phyloP scores from a whole-genome alignment of 495 filamentous ascomycete genomes.

The Glonium stellatum region DNA sequence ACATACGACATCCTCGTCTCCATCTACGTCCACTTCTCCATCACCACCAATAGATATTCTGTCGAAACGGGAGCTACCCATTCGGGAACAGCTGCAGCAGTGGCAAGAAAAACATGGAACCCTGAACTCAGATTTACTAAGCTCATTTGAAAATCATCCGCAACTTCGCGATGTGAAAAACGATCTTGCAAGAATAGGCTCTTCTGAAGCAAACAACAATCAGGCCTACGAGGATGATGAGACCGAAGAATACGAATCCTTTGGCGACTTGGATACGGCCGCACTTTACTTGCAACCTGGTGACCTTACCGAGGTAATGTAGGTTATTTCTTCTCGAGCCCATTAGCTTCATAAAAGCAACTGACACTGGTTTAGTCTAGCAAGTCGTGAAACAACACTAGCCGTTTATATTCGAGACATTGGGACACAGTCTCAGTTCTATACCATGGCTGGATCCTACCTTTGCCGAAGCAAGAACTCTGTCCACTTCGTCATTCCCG shows the following conservation, averaged over 20 bases:
- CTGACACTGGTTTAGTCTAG: too few relatives aligned
- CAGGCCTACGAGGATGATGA: slow-evolving; percentile 8
- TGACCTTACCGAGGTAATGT: slow-evolving; percentile 65
- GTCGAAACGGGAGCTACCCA: not conserved
- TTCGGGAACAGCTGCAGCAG: slow-evolving; percentile 33
- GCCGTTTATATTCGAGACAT: slow-evolving; percentile 64
- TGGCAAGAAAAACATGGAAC: slow-evolving; percentile 35
- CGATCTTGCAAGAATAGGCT: slow-evolving; percentile 20
- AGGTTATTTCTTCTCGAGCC: slow-evolving; percentile 19
- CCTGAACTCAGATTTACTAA: slow-evolving; percentile 21
- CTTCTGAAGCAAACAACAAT: slow-evolving; percentile 16
- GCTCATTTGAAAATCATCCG: slow-evolving; percentile 13
- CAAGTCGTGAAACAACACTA: slow-evolving; percentile 42
- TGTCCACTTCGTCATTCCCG: slow-evolving; percentile 56
- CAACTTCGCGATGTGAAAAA: slow-evolving; percentile 15
- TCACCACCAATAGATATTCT: not conserved
- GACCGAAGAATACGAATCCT: slow-evolving; percentile 1
- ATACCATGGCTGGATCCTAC: slow-evolving; percentile 67
- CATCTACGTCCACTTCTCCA: too few relatives aligned
- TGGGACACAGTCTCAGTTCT: slow-evolving; percentile 60
- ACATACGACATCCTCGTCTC: too few relatives aligned
- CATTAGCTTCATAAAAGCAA: not conserved
- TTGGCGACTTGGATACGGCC: slow-evolving; percentile 6
- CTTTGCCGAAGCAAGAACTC: slow-evolving; percentile 43
- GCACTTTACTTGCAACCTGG: slow-evolving; percentile 50